Evolutionary conservation across 2,329 filamentous ascomycete genomes (phyloP), one percentile per base, ranked within the genome.

Genomic region (Microdochium paspali): DNA sequence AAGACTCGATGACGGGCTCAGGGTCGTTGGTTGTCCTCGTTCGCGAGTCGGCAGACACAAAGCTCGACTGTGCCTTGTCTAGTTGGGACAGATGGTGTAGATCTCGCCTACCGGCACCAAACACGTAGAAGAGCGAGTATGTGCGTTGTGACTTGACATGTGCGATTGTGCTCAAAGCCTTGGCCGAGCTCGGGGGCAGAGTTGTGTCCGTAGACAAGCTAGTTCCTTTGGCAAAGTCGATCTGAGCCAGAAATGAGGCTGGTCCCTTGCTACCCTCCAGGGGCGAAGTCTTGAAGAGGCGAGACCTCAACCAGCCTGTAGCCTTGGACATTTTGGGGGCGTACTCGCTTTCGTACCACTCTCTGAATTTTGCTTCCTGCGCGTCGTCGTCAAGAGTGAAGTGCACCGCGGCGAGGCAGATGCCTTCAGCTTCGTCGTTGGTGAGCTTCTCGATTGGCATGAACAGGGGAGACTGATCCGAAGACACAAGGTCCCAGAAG

Each of bases 271-370:
- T 59, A 6, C 76, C 69, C 47, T 84, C 80, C 2, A 89, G 70
- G 26, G 72, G 71, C 0, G 82, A 83, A 3, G 84, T 85, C 49
- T 78, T 75, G 64, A 84, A 90, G 39, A 84, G 68, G 32, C 88
- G 75, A 15, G 84, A 84, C 31, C 88, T 80, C 50, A 86, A 67
- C 87, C 88, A 95, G 3, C 89, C 89, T 0, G 86, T 84, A 0
- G 90, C 76, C 58, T 84, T 84, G 51, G 82, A 71, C 49, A 94
- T 61, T 75, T 90, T 76, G 2, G 74, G 72, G 20, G 84, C 73
- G 61, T 93, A 87, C 61, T 93, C 87, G 51, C 90, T 79, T 25
- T 76, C 67, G 59, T 87, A 85, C 87, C 87, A 94, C 59, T 74
- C 79, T 47, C 73, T 66, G 47, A 83, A 72, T 42, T 84, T 74